Evolutionary conservation across 2,329 filamentous ascomycete genomes (phyloP).

Genomic region (Fusarium penzigii): DNA sequence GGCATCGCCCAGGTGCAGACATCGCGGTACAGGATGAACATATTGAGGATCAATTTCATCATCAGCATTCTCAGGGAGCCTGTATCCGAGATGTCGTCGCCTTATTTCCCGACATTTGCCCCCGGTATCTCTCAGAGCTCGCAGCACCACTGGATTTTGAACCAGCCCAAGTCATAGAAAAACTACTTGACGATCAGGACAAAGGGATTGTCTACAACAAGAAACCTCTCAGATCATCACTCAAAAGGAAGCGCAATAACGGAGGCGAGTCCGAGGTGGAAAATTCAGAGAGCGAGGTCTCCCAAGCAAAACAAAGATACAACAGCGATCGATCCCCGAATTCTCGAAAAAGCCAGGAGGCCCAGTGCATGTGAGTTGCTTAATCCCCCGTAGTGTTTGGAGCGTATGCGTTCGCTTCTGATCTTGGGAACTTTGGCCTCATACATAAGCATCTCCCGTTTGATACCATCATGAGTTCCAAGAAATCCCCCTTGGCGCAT

Average conservation of each 20-base stretch:
- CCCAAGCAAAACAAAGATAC: conserved; percentile 15
- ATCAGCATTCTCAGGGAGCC: conserved; percentile 2
- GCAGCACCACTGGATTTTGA: conserved; percentile 30
- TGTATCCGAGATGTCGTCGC: conserved; percentile 17
- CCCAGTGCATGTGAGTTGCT: conserved; percentile 11
- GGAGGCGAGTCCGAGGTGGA: conserved; percentile 6
- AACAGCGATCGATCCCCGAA: conserved; percentile 1
- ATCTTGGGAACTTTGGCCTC: too few relatives aligned
- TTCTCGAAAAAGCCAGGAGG: neutral
- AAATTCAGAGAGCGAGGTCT: conserved; percentile 16
- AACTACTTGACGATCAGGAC: conserved; percentile 44
- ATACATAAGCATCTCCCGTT: neutral
- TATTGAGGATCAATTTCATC: too few relatives aligned
- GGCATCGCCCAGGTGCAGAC: too few relatives aligned
- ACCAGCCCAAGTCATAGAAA: conserved; percentile 34
- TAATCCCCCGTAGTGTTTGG: too few relatives aligned
- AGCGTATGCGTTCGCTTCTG: too few relatives aligned
- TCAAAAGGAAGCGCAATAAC: conserved; percentile 45
- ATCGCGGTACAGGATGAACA: too few relatives aligned
- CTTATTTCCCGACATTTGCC: conserved; percentile 50
- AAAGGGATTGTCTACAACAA: conserved; percentile 40
- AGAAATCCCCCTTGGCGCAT: neutral
- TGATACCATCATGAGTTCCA: too few relatives aligned
- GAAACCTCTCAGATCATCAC: conserved; percentile 12
- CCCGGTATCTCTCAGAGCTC: conserved; percentile 35